Evolutionary conservation across 164 flowering plant species (phyloP), one percentile per base, ranked within the genome.

Genomic region (Aristolochia contorta): DNA sequence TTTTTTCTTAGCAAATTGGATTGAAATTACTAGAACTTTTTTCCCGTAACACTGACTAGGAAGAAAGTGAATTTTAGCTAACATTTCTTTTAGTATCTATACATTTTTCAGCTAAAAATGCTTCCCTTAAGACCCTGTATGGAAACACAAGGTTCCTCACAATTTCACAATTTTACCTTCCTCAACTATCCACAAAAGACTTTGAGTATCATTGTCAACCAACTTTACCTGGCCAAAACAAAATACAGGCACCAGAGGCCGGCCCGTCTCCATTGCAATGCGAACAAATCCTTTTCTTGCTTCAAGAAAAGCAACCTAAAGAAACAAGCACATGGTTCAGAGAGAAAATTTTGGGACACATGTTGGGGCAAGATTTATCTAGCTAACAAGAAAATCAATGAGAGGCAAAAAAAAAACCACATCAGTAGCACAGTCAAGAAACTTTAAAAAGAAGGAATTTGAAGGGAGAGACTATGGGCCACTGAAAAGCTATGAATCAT

Each of bases 231-330:
- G 97, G 51, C 96, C 97, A 68, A 85, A 91, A 78, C 87, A 78
- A 69, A 86, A 88, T 67, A 86, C 96, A 30, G 99, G 99, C 67
- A 91, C 95, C 33, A 94, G 51, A 33, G 97, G 89, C 16, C 60
- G 47, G 15, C 96, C 97, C 69, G 27, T 75, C 80, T 91, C 89
- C 69, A 94, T 77, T 16, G 97, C 97, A 68, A 87, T 65, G 24
- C 96, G 91, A 25, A 94, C 82, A 71, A 94, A 94, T 60, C 99
- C 99, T 79, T 69, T 88, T 78, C 97, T 85, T 22, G 70, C 14
- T 65, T 76, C 82, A n/a, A 94, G 74, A 66, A 74, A 94, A 7
- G 81, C 89, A 69, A 82, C 72, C 99, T 91, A 69, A 52, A 65
- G 60, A 60, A 58, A 22, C 43, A 37, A 30, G 30, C 30, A 27